Percentiles rank a stretch among this genome's conserved stretches.
Evolutionary conservation across 306 rosid genomes (phyloP).

Genomic region (Argentina anserina): DNA sequence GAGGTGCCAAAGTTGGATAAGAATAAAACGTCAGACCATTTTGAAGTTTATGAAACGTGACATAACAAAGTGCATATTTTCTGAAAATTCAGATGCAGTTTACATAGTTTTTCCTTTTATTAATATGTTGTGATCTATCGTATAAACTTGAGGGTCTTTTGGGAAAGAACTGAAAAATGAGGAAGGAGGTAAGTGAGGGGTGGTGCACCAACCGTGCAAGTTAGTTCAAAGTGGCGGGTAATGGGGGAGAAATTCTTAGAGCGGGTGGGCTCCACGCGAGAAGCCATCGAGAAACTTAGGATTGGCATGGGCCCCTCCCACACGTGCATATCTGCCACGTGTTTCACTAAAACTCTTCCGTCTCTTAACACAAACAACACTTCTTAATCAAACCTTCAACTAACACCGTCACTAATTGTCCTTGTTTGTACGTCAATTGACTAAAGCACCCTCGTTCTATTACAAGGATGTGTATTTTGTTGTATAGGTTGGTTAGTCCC

Average conservation of each 20-base stretch:
- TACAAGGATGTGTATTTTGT: neutral
- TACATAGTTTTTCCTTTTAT: no score
- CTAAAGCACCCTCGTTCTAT: constrained; percentile 8
- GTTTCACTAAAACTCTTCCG: neutral
- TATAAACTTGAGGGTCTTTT: no score
- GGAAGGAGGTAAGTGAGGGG: constrained; percentile 7
- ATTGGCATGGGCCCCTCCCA: constrained; percentile 29
- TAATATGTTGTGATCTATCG: no score
- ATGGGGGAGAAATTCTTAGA: constrained; percentile 14
- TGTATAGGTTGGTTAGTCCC: neutral
- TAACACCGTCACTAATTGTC: constrained; percentile 7
- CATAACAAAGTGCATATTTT: no score
- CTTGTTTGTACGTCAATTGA: neutral
- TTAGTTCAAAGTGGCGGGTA: constrained; percentile 29
- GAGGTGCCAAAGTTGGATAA: no score
- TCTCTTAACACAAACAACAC: neutral
- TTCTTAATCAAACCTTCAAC: constrained; percentile 4
- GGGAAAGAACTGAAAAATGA: neutral
- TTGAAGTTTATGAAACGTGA: no score
- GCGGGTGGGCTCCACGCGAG: constrained; percentile 19
- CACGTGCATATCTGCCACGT: constrained; percentile 53
- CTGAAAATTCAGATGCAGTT: no score
- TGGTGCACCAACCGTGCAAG: constrained; percentile 41
- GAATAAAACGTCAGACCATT: no score
- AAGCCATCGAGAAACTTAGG: constrained; percentile 26